Base-by-base conservation (phyloP, 2,329 filamentous ascomycete species). In the Colletotrichum godetiae region DNA sequence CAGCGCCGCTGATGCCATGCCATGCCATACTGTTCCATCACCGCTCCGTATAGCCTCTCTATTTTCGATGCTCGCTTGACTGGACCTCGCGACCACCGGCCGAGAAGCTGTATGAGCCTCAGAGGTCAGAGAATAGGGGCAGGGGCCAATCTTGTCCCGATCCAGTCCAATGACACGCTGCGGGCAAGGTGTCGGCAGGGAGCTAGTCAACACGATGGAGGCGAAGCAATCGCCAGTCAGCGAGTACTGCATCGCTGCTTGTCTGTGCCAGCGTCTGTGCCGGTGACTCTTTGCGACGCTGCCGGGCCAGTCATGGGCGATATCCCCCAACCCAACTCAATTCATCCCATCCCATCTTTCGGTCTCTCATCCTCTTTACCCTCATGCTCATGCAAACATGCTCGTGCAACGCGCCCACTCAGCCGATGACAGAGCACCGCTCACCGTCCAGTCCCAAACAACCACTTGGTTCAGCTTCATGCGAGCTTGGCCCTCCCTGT, bases 171-270 rank as follows among this genome's bases (percentile, higher is more conserved):
- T 67, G 35, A 58, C 62, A 53, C 61, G 56, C 62, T 63, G 56
- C 24, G 64, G n/a, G 55, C n/a, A 19, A 58, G 64, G 24, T 56
- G 68, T 57, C 68, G 68, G 27, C 57, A 55, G 57, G 72, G 35
- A 72, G 68, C 62, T 67, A 74, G 52, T 33, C 61, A 46, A 74
- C 68, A 67, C 72, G 68, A 72, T 67, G 31, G 72, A 72, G 72
- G 72, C 72, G 72, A 74, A 74, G 72, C 72, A 74, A 70, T 73
- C 69, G 53, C 66, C 69, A 69, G 59, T 42, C 55, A 63, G 66
- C 65, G 52, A 64, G 56, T 49, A 69, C 56, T 73, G 65, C 42
- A 52, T 58, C 58, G 62, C 37, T 72, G 64, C 58, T 42, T 24
- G 70, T 70, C 70, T 57, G 70, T 70, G 70, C 67, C 67, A 70